These are phyloP conservation scores for Pontederia crassipes DNA, from an alignment of 176 grass and related monocot species.

Conservation along the genomic window DNA sequence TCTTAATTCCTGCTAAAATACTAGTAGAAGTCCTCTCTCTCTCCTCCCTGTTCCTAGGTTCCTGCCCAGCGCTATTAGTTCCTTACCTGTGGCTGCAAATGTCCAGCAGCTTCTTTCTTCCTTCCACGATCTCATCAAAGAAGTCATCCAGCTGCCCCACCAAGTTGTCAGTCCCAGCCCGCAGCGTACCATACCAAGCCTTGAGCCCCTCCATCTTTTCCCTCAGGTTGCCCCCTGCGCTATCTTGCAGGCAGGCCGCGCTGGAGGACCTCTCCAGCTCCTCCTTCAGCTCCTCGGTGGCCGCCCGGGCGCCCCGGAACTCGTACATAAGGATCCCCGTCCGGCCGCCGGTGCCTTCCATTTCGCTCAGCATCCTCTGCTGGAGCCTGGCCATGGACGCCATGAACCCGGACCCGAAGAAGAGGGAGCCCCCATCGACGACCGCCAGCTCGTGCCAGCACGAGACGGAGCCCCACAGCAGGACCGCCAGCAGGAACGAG, in stretches of 20 bases:
- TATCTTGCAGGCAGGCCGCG: conserved; percentile 22
- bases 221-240: conserved; percentile 13
- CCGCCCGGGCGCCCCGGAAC: conserved; percentile 22
- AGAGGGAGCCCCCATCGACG: background rate
- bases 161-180: conserved; percentile 72
- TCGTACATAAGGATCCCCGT: conserved; percentile 2
- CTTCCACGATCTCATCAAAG: conserved; percentile 98
- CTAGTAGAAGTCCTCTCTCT: background rate
- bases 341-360: background rate
- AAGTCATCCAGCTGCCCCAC: conserved; percentile 92
- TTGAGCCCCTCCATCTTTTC: conserved; percentile 68
- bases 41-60: background rate
- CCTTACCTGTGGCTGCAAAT: conserved; percentile 74
- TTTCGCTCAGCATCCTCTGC: conserved; percentile 10
- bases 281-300: conserved; percentile 31
- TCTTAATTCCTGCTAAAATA: too few relatives aligned
- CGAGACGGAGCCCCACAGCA: conserved; percentile 12
- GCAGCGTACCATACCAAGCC: conserved; percentile 63
- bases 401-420: conserved; percentile 4
- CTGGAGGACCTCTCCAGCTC: conserved; percentile 52
- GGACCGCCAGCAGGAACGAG: conserved; percentile 12
- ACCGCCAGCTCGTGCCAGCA: background rate
- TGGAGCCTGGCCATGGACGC: conserved; percentile 3
- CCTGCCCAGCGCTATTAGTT: background rate
- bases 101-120: conserved; percentile 91